A percentile compares a stretch with the other conserved stretches of the same genome.
These are phyloP conservation scores for Camelina neglecta DNA, from an alignment of 345 rosid species.

Conservation along the genomic window DNA sequence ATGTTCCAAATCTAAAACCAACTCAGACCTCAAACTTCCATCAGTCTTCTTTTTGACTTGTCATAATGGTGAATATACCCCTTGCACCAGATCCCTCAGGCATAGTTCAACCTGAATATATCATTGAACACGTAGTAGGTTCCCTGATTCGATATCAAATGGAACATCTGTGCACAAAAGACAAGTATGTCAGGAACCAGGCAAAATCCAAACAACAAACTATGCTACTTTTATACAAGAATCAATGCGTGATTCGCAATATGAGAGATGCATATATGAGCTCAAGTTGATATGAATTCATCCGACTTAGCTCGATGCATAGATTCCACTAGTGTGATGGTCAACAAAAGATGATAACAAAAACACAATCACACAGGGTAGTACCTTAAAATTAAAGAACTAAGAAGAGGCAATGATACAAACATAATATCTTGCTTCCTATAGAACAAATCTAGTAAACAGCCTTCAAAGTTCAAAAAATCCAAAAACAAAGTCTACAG, in stretches of 20 bases:
- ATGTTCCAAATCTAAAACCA: slow-evolving; percentile 33
- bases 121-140: slow-evolving; percentile 88
- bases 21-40: slow-evolving; percentile 22
- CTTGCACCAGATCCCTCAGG: slow-evolving; percentile 49
- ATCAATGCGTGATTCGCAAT: background rate
- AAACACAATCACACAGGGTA: background rate
- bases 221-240: background rate
- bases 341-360: slow-evolving; percentile 1
- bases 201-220: slow-evolving; percentile 4
- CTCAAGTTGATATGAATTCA: background rate
- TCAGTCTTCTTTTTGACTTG: background rate
- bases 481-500: background rate
- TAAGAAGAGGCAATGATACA: background rate
- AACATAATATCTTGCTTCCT: background rate
- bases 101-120: slow-evolving; percentile 96
- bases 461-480: background rate
- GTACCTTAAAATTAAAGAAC: background rate
- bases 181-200: slow-evolving; percentile 9
- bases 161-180: slow-evolving; percentile 78
- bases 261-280: slow-evolving; percentile 10
- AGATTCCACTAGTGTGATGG: slow-evolving; percentile 20
- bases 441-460: background rate
- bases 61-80: slow-evolving; percentile 11
- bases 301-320: background rate
- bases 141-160: slow-evolving; percentile 93